Percentiles rank a stretch among this genome's conserved stretches.
Conservation (phyloP, 106 monocot genomes). For the Ottelia alismoides region DNA sequence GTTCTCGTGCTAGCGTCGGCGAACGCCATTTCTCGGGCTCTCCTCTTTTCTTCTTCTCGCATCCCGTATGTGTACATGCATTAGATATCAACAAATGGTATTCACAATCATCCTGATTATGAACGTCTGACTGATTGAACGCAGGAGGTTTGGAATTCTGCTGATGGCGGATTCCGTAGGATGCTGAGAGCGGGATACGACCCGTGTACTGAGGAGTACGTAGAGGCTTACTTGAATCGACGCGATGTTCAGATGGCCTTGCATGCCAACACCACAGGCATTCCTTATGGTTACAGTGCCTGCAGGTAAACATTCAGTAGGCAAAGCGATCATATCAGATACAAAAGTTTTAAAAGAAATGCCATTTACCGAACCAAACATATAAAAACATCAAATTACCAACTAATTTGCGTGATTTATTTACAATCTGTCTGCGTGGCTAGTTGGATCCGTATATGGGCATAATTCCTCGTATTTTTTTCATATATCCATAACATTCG, state of each 20-base stretch:
- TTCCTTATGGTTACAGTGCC: conserved; percentile 51
- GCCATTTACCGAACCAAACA: no score
- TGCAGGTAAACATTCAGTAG: no score
- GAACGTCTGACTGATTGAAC: neutral
- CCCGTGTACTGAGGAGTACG: conserved; percentile 32
- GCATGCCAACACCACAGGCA: conserved; percentile 48
- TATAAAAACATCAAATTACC: no score
- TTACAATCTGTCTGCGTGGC: no score
- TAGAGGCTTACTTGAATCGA: conserved; percentile 44
- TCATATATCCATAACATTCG: neutral
- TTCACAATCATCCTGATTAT: neutral
- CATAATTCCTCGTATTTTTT: no score
- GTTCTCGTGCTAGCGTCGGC: neutral
- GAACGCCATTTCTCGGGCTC: conserved; percentile 16
- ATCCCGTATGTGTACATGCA: conserved; percentile 32
- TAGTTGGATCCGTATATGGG: no score
- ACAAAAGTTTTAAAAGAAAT: no score
- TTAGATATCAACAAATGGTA: neutral
- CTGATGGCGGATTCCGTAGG: conserved; percentile 17
- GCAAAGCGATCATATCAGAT: no score
- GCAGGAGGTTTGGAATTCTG: conserved; percentile 1
- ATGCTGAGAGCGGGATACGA: conserved; percentile 35
- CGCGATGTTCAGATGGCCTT: conserved; percentile 48
- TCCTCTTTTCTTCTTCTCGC: conserved; percentile 34
- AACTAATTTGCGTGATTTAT: no score